These are phyloP conservation scores for Agrocybe pediades DNA, from an alignment of 768 basidiomycete species.

Conservation along the genomic window DNA sequence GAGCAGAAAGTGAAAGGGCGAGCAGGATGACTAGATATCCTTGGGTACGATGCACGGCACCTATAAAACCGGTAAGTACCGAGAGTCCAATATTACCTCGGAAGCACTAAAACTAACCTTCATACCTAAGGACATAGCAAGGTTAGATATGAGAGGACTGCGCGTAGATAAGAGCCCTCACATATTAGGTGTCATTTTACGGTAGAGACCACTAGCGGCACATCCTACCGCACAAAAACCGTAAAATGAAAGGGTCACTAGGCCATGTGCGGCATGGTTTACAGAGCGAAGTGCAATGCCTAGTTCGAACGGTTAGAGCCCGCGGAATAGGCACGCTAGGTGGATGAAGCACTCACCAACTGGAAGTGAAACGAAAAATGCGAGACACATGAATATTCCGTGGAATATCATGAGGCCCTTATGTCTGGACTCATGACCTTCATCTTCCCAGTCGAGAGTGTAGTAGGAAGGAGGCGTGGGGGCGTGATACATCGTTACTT, in stretches of 20 bases:
- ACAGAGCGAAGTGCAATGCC: constrained; percentile 82
- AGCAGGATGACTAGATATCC: constrained; percentile 52
- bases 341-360: constrained; percentile 51
- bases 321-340: neutral
- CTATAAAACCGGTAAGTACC: constrained; percentile 18
- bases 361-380: constrained; percentile 85
- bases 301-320: constrained; percentile 32
- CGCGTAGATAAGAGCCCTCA: constrained; percentile 40
- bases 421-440: constrained; percentile 46
- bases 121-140: constrained; percentile 52
- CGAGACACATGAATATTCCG: constrained; percentile 69
- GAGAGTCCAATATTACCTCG: neutral
- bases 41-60: constrained; percentile 59
- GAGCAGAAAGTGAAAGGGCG: constrained; percentile 36
- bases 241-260: constrained; percentile 67
- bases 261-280: constrained; percentile 62
- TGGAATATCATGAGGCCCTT: constrained; percentile 77
- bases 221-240: constrained; percentile 62
- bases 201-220: constrained; percentile 69
- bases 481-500: constrained; percentile 61
- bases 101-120: constrained; percentile 39
- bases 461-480: constrained; percentile 84
- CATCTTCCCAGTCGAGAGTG: constrained; percentile 72
- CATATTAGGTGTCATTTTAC: constrained; percentile 82
- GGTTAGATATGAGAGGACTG: constrained; percentile 1